A percentile compares a stretch with the other conserved stretches of the same genome.
Evolutionary conservation across 495 filamentous ascomycete genomes (phyloP).

Genomic region (Aspergillus incahuasiensis): DNA sequence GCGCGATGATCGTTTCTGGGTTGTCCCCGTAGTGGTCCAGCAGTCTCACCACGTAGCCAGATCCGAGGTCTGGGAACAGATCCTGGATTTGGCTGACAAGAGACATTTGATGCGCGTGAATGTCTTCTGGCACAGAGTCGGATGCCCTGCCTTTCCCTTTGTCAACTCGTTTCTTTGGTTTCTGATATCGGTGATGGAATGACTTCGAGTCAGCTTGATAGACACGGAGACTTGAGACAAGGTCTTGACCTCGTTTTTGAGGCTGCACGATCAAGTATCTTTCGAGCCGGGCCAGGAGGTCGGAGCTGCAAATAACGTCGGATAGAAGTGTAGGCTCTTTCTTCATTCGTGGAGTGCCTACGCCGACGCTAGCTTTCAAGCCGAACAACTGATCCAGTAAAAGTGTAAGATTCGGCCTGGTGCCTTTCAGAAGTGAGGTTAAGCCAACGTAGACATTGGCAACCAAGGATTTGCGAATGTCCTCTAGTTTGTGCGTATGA

Average conservation of each 20-base stretch:
- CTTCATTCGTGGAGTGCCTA: conserved; percentile 39
- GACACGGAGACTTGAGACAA: conserved; percentile 32
- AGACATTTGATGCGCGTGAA: conserved; percentile 78
- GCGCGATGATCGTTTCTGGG: conserved; percentile 73
- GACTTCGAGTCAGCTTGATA: conserved; percentile 45
- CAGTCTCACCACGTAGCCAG: conserved; percentile 72
- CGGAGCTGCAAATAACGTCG: conserved; percentile 41
- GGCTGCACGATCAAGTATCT: conserved; percentile 51
- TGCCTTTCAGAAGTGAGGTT: conserved; percentile 58
- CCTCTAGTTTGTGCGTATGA: conserved; percentile 49
- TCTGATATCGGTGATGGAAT: conserved; percentile 52
- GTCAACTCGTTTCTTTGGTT: conserved; percentile 49
- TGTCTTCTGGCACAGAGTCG: conserved; percentile 41
- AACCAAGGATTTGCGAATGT: conserved; percentile 58
- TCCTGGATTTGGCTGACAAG: conserved; percentile 86
- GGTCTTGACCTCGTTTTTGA: conserved; percentile 42
- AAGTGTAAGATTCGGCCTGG: conserved; percentile 62
- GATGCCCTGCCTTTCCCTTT: conserved; percentile 67
- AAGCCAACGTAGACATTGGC: conserved; percentile 69
- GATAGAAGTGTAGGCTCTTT: conserved; percentile 40
- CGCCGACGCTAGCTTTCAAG: conserved; percentile 62
- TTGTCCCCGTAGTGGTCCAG: conserved; percentile 74
- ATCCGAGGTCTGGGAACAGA: conserved; percentile 84
- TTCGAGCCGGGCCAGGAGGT: conserved; percentile 41
- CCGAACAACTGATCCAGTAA: conserved; percentile 79